Percentiles rank a stretch among this genome's conserved stretches.
phyloP scores from a whole-genome alignment of 495 filamentous ascomycete species.

The Staphylotrichum longicolle region DNA sequence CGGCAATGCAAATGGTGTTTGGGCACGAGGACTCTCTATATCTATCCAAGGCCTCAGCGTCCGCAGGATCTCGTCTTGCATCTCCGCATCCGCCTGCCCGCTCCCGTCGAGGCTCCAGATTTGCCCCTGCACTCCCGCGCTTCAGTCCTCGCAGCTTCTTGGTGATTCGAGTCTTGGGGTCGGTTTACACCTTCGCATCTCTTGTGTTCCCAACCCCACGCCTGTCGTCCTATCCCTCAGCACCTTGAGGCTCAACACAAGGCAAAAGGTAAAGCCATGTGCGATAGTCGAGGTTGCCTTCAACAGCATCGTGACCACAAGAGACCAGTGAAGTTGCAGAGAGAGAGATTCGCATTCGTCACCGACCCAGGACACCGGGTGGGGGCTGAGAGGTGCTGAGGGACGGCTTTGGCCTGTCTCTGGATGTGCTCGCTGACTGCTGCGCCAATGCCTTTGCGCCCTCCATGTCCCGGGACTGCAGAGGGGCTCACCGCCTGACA shows the following conservation, averaged over 20 bases:
- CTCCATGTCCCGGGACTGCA: not conserved
- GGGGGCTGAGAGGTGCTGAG: slow-evolving; percentile 21
- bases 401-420: not conserved
- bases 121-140: slow-evolving; percentile 8
- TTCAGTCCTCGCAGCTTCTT: slow-evolving; percentile 5
- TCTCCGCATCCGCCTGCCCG: slow-evolving; percentile 17
- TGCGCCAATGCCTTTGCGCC: not conserved
- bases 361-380: slow-evolving; percentile 8
- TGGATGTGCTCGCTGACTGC: not conserved
- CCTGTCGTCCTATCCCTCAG: not conserved
- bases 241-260: slow-evolving; percentile 3
- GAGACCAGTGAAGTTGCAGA: slow-evolving; percentile 21
- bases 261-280: slow-evolving; percentile 23
- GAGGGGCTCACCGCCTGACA: slow-evolving; percentile 21
- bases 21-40: not conserved
- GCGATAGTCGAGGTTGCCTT: slow-evolving; percentile 21
- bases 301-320: slow-evolving; percentile 16
- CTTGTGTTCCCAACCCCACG: slow-evolving; percentile 16
- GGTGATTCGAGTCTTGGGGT: slow-evolving; percentile 2
- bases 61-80: slow-evolving; percentile 15
- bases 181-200: not conserved
- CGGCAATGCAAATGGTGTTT: slow-evolving; percentile 16
- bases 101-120: slow-evolving; percentile 3
- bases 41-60: slow-evolving; percentile 24
- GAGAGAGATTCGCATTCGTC: slow-evolving; percentile 18